Evolutionary conservation across 306 rosid genomes (phyloP).

Genomic region (Notholithocarpus densiflorus): DNA sequence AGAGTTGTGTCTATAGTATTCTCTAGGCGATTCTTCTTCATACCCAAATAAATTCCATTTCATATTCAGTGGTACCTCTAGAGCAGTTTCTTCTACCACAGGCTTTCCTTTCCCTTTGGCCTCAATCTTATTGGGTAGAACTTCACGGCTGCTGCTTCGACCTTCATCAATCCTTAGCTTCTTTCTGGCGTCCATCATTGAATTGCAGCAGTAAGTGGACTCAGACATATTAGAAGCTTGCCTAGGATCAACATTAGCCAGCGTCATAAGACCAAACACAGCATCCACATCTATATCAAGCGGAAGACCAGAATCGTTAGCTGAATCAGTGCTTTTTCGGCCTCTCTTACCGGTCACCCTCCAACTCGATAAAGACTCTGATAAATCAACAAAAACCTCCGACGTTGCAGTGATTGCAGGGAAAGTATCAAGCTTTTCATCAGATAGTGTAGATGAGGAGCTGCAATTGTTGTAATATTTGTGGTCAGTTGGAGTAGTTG

Average conservation of each 20-base stretch:
- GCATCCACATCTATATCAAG: conserved; percentile 10
- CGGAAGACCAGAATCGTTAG: not conserved
- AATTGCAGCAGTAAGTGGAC: not conserved
- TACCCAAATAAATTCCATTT: not conserved
- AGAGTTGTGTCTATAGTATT: conserved; percentile 1
- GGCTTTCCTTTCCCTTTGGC: not conserved
- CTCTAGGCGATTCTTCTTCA: not conserved
- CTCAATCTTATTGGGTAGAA: not conserved
- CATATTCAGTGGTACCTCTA: not conserved
- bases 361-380: conserved; percentile 14
- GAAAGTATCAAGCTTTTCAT: conserved; percentile 12
- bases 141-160: not conserved
- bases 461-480: not conserved
- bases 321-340: conserved; percentile 2
- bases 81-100: not conserved
- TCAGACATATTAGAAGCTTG: not conserved
- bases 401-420: not conserved
- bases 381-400: not conserved
- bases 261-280: conserved; percentile 34
- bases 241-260: conserved; percentile 28
- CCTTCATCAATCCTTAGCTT: not conserved
- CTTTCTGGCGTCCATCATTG: not conserved
- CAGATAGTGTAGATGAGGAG: conserved; percentile 21
- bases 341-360: conserved; percentile 40
- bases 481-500: not conserved